Conservation (phyloP, 345 rosid genomes). For the Eucalyptus cladocalyx region DNA sequence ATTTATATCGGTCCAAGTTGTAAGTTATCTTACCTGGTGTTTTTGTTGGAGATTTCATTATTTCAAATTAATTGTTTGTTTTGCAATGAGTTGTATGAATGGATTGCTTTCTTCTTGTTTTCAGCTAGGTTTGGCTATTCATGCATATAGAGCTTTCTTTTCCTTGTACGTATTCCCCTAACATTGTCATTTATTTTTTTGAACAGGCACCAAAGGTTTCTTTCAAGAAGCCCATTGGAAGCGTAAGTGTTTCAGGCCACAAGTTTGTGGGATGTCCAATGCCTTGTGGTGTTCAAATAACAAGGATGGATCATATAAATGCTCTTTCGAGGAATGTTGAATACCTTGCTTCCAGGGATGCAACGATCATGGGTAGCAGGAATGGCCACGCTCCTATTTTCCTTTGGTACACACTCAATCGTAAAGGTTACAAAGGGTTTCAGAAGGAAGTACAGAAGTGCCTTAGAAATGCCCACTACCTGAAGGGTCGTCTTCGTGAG, state of each 20-base stretch:
- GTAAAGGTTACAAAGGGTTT: constrained; percentile 88
- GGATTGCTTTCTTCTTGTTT: neutral
- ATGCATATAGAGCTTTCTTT: neutral
- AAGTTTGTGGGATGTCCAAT: constrained; percentile 96
- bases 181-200: neutral
- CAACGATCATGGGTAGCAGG: constrained; percentile 98
- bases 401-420: constrained; percentile 90
- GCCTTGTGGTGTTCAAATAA: constrained; percentile 97
- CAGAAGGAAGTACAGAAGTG: constrained; percentile 97
- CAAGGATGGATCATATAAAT: constrained; percentile 77
- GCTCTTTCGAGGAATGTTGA: constrained; percentile 79
- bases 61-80: neutral
- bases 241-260: constrained; percentile 94
- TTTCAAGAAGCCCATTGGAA: constrained; percentile 90
- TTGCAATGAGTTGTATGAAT: neutral
- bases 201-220: constrained; percentile 83
- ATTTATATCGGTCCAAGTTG: neutral
- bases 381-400: constrained; percentile 98
- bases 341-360: constrained; percentile 93
- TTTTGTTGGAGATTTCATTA: neutral
- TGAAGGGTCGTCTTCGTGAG: constrained; percentile 49
- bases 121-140: neutral
- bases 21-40: neutral
- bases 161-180: neutral
- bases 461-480: constrained; percentile 82